These are phyloP conservation scores for Tulasnella sp. DNA, from an alignment of 768 basidiomycete genomes.

Conservation along the genomic window DNA sequence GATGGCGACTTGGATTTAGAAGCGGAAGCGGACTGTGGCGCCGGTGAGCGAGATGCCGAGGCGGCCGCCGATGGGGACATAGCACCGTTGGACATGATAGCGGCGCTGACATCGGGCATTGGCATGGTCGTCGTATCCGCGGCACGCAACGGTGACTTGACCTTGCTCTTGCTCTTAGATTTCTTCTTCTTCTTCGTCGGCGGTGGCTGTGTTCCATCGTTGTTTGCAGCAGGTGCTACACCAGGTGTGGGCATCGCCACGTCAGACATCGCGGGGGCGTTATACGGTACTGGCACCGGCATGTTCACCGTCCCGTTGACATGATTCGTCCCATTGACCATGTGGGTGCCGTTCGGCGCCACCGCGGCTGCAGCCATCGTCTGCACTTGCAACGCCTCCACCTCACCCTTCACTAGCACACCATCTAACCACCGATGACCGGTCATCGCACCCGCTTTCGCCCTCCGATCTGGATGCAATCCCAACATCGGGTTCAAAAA, in stretches of 20 bases:
- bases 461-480: slow-evolving; percentile 79
- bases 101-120: not conserved
- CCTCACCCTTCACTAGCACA: slow-evolving; percentile 78
- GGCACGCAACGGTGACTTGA: not conserved
- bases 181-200: slow-evolving; percentile 3
- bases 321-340: not conserved
- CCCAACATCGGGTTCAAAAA: slow-evolving; percentile 88
- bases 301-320: too few species aligned
- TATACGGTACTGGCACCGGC: not conserved
- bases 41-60: not conserved
- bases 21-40: not conserved
- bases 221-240: too few species aligned
- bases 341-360: not conserved
- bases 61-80: not conserved
- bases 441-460: slow-evolving; percentile 74
- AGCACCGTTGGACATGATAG: not conserved
- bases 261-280: not conserved
- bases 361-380: not conserved
- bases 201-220: too few species aligned
- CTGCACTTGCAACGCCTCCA: slow-evolving; percentile 36
- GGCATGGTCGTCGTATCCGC: not conserved
- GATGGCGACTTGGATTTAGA: slow-evolving; percentile 5
- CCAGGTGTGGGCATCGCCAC: too few species aligned
- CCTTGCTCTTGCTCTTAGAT: slow-evolving; percentile 8
- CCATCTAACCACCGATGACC: slow-evolving; percentile 84